Conservation (phyloP, 2,329 filamentous ascomycete species). For the Diaporthe humulicola region DNA sequence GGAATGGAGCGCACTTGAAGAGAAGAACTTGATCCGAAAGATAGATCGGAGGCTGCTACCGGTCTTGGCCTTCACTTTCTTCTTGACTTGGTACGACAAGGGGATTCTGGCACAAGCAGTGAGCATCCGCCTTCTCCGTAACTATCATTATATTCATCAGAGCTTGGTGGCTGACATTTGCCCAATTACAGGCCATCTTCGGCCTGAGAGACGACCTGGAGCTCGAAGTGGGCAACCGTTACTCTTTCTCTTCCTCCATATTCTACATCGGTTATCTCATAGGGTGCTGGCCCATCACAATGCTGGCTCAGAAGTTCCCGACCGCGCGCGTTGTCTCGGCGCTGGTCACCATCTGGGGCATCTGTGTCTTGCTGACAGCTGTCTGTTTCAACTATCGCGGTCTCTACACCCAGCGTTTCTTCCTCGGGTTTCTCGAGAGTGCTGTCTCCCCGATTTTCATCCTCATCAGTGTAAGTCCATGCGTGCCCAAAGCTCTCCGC, state of each 20-base stretch:
- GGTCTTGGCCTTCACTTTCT: neutral
- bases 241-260: slow-evolving; percentile 17
- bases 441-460: slow-evolving; percentile 1
- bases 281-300: slow-evolving; percentile 17
- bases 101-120: slow-evolving; percentile 20
- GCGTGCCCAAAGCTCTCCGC: accelerated
- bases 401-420: slow-evolving; percentile 5
- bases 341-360: neutral
- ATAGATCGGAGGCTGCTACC: slow-evolving; percentile 14
- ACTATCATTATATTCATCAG: too few species aligned
- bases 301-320: slow-evolving; percentile 6
- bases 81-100: slow-evolving; percentile 16
- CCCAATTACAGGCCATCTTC: neutral
- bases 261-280: slow-evolving; percentile 10
- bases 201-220: slow-evolving; percentile 9
- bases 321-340: neutral
- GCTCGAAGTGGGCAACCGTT: slow-evolving; percentile 15
- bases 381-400: neutral
- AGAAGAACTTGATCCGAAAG: slow-evolving; percentile 14
- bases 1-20: neutral
- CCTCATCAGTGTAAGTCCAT: slow-evolving; percentile 6
- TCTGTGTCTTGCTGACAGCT: neutral
- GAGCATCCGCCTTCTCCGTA: neutral
- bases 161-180: neutral
- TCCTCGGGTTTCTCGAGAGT: slow-evolving; percentile 15